A percentile compares a stretch with the other conserved stretches of the same genome.
Evolutionary conservation across 192 early-diverging fungal genomes (phyloP).

Genomic region (Chytriomyces hyalinus): DNA sequence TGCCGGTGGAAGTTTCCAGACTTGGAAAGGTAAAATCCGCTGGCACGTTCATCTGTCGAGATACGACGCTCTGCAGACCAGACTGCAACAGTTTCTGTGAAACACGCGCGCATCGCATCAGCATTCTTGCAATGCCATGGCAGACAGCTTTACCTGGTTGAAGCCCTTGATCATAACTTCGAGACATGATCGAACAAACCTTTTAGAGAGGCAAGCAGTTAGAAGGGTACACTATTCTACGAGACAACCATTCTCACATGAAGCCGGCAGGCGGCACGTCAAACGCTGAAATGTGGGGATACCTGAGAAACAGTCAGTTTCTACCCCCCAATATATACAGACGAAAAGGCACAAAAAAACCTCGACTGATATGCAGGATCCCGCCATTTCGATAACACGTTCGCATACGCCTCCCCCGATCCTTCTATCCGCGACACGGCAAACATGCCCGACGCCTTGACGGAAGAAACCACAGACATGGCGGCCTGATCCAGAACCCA

Average conservation of each 20-base stretch:
- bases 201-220: not conserved
- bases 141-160: not conserved
- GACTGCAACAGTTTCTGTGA: not conserved
- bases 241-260: slow-evolving; percentile 4
- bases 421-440: slow-evolving; percentile 7
- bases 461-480: too few species aligned
- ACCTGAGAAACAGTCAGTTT: slow-evolving; percentile 2
- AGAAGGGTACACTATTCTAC: not conserved
- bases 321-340: not conserved
- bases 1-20: slow-evolving; percentile 3
- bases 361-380: not conserved
- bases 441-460: not conserved
- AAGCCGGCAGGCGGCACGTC: slow-evolving; percentile 4
- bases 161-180: slow-evolving; percentile 1
- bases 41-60: not conserved
- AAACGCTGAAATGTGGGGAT: slow-evolving; percentile 21
- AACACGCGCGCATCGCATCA: not conserved
- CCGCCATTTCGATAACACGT: slow-evolving; percentile 9
- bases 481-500: too few species aligned
- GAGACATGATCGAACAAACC: slow-evolving; percentile 21
- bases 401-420: not conserved
- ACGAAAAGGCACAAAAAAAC: not conserved
- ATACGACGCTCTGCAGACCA: not conserved
- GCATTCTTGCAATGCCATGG: not conserved
- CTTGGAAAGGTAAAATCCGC: not conserved